Conservation (phyloP, 805 yeast genomes). For the Saturnispora zaruensis region DNA sequence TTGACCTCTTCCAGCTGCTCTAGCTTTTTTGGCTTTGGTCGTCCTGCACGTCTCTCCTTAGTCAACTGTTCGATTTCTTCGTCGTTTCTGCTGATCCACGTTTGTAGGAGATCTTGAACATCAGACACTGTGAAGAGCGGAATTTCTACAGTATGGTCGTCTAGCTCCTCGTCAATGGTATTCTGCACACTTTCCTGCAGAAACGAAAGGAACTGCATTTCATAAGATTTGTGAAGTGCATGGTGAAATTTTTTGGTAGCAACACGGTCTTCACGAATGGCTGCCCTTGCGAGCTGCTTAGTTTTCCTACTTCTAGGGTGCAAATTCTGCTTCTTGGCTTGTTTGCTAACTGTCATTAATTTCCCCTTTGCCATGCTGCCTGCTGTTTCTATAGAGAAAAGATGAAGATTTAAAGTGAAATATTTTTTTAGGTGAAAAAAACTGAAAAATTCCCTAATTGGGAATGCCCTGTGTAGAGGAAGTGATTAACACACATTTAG, state of each 20-base stretch:
- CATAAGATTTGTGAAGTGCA: slow-evolving; percentile 51
- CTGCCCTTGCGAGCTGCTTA: slow-evolving; percentile 76
- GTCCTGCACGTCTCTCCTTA: slow-evolving; percentile 67
- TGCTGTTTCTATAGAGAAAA: not conserved
- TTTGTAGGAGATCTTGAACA: slow-evolving; percentile 49
- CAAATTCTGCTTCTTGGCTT: slow-evolving; percentile 44
- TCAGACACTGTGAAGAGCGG: slow-evolving; percentile 46
- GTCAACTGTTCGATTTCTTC: slow-evolving; percentile 62
- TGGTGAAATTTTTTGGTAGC: slow-evolving; percentile 48
- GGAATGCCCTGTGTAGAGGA: not conserved
- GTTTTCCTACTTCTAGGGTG: slow-evolving; percentile 90
- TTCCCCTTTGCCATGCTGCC: slow-evolving; percentile 54
- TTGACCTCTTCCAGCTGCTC: slow-evolving; percentile 52
- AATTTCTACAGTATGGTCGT: slow-evolving; percentile 19
- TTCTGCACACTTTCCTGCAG: slow-evolving; percentile 48
- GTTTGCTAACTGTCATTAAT: slow-evolving; percentile 47
- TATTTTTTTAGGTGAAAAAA: not conserved
- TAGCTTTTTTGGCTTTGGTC: slow-evolving; percentile 73
- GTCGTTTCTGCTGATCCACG: slow-evolving; percentile 59
- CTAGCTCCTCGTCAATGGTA: slow-evolving; percentile 28
- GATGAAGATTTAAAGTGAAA: not conserved
- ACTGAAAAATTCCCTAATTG: not conserved
- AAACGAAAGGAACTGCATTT: slow-evolving; percentile 48
- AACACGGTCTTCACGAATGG: slow-evolving; percentile 70
- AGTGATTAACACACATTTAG: not conserved